These are phyloP conservation scores for Mucor saturninus DNA, from an alignment of 371 early-diverging fungal species.

Conservation along the genomic window DNA sequence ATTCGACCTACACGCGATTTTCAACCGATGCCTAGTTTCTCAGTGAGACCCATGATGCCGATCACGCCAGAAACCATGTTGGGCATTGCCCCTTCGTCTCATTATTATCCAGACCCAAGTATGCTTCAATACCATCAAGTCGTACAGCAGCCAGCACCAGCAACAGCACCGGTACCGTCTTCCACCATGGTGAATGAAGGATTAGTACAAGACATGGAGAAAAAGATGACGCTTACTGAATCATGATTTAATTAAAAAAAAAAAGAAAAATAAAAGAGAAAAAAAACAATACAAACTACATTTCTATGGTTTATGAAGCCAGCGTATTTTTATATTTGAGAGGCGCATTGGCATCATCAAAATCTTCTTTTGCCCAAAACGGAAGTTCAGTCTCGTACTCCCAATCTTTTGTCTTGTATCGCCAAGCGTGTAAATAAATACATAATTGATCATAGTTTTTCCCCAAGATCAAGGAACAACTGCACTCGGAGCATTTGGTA, in stretches of 20 bases:
- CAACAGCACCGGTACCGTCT: neutral
- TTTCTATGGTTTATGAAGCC: neutral
- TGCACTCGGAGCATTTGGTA: conserved; percentile 58
- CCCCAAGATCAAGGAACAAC: conserved; percentile 57
- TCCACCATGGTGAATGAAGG: conserved; percentile 1
- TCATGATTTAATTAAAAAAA: conserved; percentile 1
- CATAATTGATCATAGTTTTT: conserved; percentile 75
- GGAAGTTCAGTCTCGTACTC: conserved; percentile 80
- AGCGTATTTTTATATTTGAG: conserved; percentile 17
- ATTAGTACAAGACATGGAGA: conserved; percentile 16
- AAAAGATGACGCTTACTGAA: conserved; percentile 9
- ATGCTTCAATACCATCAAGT: conserved; percentile 5
- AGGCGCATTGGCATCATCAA: conserved; percentile 25
- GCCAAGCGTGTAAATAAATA: conserved; percentile 89
- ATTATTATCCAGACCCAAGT: conserved; percentile 18
- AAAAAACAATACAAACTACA: neutral
- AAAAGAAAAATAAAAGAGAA: conserved; percentile 1
- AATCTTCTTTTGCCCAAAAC: conserved; percentile 72
- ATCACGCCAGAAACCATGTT: conserved; percentile 57
- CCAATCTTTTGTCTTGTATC: conserved; percentile 72
- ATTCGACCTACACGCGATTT: conserved; percentile 39
- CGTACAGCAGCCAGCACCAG: conserved; percentile 7
- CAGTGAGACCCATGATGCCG: conserved; percentile 47
- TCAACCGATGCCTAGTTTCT: conserved; percentile 38
- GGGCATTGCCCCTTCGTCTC: conserved; percentile 34